Evolutionary conservation across 164 flowering plant genomes (phyloP).

Genomic region (Stephania yunnanensis): DNA sequence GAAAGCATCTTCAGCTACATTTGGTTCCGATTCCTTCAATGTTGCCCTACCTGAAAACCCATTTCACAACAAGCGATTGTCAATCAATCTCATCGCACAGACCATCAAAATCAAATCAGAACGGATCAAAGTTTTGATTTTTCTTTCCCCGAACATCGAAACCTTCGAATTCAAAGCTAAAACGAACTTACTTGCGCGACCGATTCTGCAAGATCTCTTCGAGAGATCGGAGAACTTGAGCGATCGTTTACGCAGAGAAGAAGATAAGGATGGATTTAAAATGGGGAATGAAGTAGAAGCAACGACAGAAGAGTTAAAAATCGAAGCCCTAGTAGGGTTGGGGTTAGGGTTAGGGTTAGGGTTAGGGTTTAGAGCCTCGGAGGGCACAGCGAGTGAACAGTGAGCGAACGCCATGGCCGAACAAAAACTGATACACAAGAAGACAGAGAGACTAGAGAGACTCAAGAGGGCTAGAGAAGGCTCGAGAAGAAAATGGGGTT

Average conservation of each 20-base stretch:
- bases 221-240: slow-evolving; percentile 25
- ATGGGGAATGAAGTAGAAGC: slow-evolving; percentile 15
- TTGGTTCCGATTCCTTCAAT: slow-evolving; percentile 46
- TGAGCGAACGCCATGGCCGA: slow-evolving; percentile 42
- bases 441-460: no score
- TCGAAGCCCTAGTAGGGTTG: slow-evolving; percentile 1
- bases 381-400: slow-evolving; percentile 28
- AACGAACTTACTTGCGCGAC: slow-evolving; percentile 25
- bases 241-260: slow-evolving; percentile 13
- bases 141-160: no score
- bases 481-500: neutral
- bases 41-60: slow-evolving; percentile 46
- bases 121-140: no score
- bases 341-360: slow-evolving; percentile 7
- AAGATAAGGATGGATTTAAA: slow-evolving; percentile 9
- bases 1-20: slow-evolving; percentile 48
- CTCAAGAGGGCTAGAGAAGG: neutral
- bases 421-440: neutral
- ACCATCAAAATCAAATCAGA: neutral
- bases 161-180: neutral
- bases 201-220: slow-evolving; percentile 13
- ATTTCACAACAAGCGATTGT: neutral
- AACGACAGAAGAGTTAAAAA: slow-evolving; percentile 4
- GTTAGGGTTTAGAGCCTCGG: slow-evolving; percentile 13
- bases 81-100: no score